Evolutionary conservation across 352 stramenopile species (phyloP), one percentile per base, ranked within the genome.

Genomic region (Pythium folliculosum): DNA sequence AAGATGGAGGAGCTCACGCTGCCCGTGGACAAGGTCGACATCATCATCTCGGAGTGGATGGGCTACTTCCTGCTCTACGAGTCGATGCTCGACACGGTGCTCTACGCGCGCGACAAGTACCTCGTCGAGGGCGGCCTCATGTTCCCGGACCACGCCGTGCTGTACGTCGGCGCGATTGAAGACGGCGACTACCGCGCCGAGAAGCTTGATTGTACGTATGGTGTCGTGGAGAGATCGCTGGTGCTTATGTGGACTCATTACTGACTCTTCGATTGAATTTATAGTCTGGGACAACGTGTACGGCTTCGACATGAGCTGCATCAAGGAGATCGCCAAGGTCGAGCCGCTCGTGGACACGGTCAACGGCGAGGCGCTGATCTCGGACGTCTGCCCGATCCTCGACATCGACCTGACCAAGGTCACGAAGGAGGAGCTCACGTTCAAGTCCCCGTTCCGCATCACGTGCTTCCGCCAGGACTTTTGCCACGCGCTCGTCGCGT

Each of bases 21-120:
- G 4, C 96, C 96, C 1, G 91, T 98, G 37, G 76, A 91, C 43
- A 84, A 97, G 44, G 93, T 99, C 19, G 96, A 99, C 79, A 98
- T 99, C 61, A 99, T 99, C 73, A 96, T 99, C 52, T 98, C 90
- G n/a, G 96, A 99, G 80, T 99, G 97, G 96, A 99, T 99, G 96
- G 96, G 96, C 55, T 99, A 99, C 78, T 98, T 98, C 71, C 72
- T 99, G 23, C 77, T 99, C 4, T 99, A 99, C 75, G 96, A 99
- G 79, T 98, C 89, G 49, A 99, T 99, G 97, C 82, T 99, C 27
- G 95, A 99, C 70, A 98, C 95, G 23, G 96, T 99, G 6, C 77
- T 99, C 19, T 98, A 90, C 75, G 96, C 96, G n/a, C 80, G 96
- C 16, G 96, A 99, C 75, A 98, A 97, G 73, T 99, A 95, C 84